These are phyloP conservation scores for Hericium alpestre DNA, from an alignment of 768 basidiomycete genomes.

Conservation along the genomic window DNA sequence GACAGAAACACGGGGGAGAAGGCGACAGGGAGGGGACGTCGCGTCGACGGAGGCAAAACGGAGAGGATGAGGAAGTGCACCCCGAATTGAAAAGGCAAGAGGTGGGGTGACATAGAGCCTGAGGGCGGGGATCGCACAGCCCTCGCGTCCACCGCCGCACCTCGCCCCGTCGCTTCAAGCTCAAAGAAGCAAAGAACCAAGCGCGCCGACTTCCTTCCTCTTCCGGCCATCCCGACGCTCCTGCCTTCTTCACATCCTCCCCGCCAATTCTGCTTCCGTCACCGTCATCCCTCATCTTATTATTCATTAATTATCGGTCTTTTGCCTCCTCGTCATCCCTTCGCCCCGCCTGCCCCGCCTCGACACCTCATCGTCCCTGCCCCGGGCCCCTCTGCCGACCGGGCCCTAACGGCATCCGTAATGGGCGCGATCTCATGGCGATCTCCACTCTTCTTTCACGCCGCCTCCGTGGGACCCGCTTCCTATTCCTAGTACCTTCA, in stretches of 20 bases:
- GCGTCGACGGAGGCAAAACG: conserved; percentile 6
- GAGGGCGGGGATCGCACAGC: background rate
- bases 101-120: background rate
- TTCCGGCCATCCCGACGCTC: background rate
- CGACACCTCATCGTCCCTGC: background rate
- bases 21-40: background rate
- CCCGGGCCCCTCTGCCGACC: background rate
- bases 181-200: background rate
- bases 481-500: background rate
- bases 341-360: background rate
- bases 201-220: background rate
- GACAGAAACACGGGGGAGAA: background rate
- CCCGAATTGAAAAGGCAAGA: too few species aligned
- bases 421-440: background rate
- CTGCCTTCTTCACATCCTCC: background rate
- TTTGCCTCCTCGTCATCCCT: background rate
- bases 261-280: background rate
- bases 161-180: background rate
- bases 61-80: conserved; percentile 7
- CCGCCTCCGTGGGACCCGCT: background rate
- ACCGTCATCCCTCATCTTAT: background rate
- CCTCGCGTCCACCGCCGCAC: background rate
- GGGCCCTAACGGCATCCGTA: background rate
- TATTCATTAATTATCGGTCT: too few species aligned
- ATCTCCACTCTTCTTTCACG: background rate